Evolutionary conservation across 495 filamentous ascomycete genomes (phyloP).

Genomic region (Astrothelium subdiscretum): DNA sequence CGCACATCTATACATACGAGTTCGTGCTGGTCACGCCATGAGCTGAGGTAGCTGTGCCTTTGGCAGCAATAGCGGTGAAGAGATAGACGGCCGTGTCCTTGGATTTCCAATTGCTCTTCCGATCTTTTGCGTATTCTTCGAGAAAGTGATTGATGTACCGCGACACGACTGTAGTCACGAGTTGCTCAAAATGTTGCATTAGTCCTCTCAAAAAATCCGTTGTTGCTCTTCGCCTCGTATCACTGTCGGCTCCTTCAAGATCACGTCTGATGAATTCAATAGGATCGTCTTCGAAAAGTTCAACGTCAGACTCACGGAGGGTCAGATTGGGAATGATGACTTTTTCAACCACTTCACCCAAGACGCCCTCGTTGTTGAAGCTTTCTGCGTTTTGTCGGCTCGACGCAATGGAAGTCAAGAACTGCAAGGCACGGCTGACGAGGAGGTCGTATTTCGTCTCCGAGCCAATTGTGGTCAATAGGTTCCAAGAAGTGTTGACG

Average conservation of each 20-base stretch:
- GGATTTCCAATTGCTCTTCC: slow-evolving; percentile 74
- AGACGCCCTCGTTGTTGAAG: slow-evolving; percentile 68
- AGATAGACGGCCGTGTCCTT: slow-evolving; percentile 97
- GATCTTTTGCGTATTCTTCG: slow-evolving; percentile 53
- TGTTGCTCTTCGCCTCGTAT: slow-evolving; percentile 80
- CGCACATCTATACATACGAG: slow-evolving; percentile 32
- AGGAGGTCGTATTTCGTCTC: slow-evolving; percentile 90
- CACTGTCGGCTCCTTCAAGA: slow-evolving; percentile 89
- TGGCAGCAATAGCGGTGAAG: slow-evolving; percentile 86
- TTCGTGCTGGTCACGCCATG: slow-evolving; percentile 89
- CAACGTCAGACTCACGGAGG: slow-evolving; percentile 82
- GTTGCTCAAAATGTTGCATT: slow-evolving; percentile 71
- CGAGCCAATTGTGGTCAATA: slow-evolving; percentile 73
- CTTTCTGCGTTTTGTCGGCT: slow-evolving; percentile 62
- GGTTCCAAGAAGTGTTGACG: slow-evolving; percentile 76
- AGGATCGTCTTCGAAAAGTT: slow-evolving; percentile 95
- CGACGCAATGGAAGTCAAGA: slow-evolving; percentile 77
- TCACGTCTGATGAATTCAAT: slow-evolving; percentile 97
- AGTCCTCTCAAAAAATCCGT: slow-evolving; percentile 87
- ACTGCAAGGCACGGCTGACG: slow-evolving; percentile 88
- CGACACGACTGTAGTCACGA: slow-evolving; percentile 71
- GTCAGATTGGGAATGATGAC: slow-evolving; percentile 88
- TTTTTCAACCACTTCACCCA: slow-evolving; percentile 81
- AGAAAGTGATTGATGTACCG: slow-evolving; percentile 74
- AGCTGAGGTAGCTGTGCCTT: slow-evolving; percentile 68